Base-by-base conservation (phyloP, 768 basidiomycete species). In the Trametes punicea region DNA sequence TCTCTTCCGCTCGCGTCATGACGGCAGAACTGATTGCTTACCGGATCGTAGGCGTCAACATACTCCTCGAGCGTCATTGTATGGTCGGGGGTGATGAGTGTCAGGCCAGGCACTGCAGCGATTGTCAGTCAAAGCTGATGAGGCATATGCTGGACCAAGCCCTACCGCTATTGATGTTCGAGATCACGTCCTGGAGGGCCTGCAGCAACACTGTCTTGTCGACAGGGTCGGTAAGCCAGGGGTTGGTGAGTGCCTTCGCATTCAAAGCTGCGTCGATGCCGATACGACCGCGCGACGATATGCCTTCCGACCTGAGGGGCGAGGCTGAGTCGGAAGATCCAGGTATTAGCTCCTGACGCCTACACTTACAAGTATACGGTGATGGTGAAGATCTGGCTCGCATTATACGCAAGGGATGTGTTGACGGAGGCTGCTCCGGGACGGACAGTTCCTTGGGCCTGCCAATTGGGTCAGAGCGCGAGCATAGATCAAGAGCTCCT, bases 361-460 rank as follows among this genome's bases (percentile, higher is more conserved):
- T 23, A 20, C 31, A 61, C 76, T 54, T 58, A 81, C 78, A 85
- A 68, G 63, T 84, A 84, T 4, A 77, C 65, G 0, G 84, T 86
- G 69, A 86, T 84, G 0, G 83, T 83, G 70, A 84, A 82, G 50
- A 82, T 77, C 65, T 79, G 72, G 64, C 75, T 57, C 16, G 63
- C 69, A 59, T 85, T 83, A 65, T 77, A 86, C 3, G 82, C 73
- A 60, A 76, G 74, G 5, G 62, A 60, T 2, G 81, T 81, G 34
- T 72, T 75, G 45, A 80, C 70, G 5, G 75, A 79, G 4, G 78
- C 78, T 10, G 80, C 81, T 42, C 84, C 83, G 11, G 83, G 83
- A 18, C 82, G 79, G 31, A 77, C 82, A 11, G 83, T 85, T 31
- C 84, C 84, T 77, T 86, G 83, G 39, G 80, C 62, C 82, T 82